Conservation (phyloP, 1,139 yeast species). For the Eremothecium cymbalariae region DNA sequence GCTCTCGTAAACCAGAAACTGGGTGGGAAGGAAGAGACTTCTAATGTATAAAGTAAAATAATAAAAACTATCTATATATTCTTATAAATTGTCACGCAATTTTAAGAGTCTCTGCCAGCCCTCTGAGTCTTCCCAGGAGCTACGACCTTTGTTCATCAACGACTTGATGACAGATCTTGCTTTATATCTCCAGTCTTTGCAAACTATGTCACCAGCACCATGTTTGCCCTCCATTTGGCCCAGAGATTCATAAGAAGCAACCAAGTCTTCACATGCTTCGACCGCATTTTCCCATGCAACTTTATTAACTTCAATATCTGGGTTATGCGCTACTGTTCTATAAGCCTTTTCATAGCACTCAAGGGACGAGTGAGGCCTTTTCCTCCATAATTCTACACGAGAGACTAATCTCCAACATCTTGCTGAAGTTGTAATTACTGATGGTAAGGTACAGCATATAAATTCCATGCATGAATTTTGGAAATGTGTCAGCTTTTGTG, state of each 20-base stretch:
- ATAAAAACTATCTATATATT: slow-evolving; percentile 5
- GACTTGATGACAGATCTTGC: slow-evolving; percentile 65
- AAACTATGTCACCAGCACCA: slow-evolving; percentile 75
- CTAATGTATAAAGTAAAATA: too few relatives aligned
- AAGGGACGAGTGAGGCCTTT: slow-evolving; percentile 78
- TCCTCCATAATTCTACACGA: slow-evolving; percentile 79
- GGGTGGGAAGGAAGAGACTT: too few relatives aligned
- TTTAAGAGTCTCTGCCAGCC: slow-evolving; percentile 64
- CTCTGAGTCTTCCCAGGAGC: slow-evolving; percentile 69
- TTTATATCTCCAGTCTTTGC: slow-evolving; percentile 88
- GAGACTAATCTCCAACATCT: slow-evolving; percentile 81
- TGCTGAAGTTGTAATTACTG: slow-evolving; percentile 59
- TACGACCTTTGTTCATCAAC: slow-evolving; percentile 70
- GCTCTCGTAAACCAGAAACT: slow-evolving; percentile 9
- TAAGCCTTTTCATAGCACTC: slow-evolving; percentile 84
- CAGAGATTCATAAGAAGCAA: slow-evolving; percentile 78
- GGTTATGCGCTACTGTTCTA: slow-evolving; percentile 58
- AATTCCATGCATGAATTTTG: slow-evolving; percentile 65
- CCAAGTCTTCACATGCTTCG: slow-evolving; percentile 68
- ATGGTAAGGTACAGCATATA: slow-evolving; percentile 57
- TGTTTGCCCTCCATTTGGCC: slow-evolving; percentile 84
- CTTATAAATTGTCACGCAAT: slow-evolving; percentile 35
- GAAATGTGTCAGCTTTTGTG: slow-evolving; percentile 42
- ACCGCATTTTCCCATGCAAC: slow-evolving; percentile 71
- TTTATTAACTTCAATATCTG: slow-evolving; percentile 58